A percentile compares a stretch with the other conserved stretches of the same genome.
Evolutionary conservation across 164 flowering plant species (phyloP).

Genomic region (Stephania yunnanensis): DNA sequence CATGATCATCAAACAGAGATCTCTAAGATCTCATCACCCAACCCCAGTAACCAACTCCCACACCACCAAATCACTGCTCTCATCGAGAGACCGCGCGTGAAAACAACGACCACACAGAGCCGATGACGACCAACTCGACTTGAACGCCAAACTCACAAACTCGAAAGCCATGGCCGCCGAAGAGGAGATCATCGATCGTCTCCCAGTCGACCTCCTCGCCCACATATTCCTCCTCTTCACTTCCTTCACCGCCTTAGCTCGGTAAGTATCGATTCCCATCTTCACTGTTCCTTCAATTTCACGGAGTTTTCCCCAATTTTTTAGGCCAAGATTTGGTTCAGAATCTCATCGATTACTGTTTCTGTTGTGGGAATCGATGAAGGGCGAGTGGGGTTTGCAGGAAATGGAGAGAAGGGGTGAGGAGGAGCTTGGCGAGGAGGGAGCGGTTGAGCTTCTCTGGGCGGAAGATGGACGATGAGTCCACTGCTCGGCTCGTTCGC

Average conservation of each 20-base stretch:
- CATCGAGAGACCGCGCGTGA: too few species aligned
- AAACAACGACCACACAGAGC: too few species aligned
- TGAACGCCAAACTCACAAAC: too few species aligned
- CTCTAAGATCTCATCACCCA: too few species aligned
- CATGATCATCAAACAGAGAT: too few species aligned
- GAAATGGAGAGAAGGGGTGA: slow-evolving; percentile 90
- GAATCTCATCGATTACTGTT: background rate
- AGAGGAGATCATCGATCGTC: slow-evolving; percentile 55
- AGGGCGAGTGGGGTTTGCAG: slow-evolving; percentile 47
- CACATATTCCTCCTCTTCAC: slow-evolving; percentile 44
- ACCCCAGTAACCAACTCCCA: too few species aligned
- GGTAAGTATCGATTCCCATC: slow-evolving; percentile 26
- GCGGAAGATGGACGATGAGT: slow-evolving; percentile 85
- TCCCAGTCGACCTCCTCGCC: slow-evolving; percentile 61
- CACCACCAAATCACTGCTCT: too few species aligned
- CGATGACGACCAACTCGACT: too few species aligned
- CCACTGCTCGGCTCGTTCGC: slow-evolving; percentile 64
- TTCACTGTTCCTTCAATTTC: background rate
- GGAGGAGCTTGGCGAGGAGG: slow-evolving; percentile 59
- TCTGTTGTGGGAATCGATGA: background rate
- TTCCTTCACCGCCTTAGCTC: slow-evolving; percentile 72
- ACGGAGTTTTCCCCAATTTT: background rate
- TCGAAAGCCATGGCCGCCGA: slow-evolving; percentile 12
- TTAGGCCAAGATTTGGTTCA: background rate
- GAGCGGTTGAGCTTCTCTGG: slow-evolving; percentile 72